Evolutionary conservation across 1,284 basidiomycete species (phyloP).

Genomic region (Mycosarcoma mackinlayi): DNA sequence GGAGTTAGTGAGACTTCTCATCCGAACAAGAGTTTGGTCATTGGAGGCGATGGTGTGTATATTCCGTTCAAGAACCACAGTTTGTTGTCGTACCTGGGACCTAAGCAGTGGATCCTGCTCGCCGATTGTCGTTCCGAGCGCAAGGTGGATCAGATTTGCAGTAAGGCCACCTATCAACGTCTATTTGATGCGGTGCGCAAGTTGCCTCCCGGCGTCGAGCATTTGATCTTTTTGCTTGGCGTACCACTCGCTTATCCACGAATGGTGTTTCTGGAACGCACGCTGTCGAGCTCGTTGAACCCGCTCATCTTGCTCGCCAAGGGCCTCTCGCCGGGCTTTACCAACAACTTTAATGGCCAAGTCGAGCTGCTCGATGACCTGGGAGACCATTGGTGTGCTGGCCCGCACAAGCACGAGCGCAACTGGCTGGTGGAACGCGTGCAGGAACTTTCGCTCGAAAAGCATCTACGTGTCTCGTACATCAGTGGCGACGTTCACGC

Average conservation of each 20-base stretch:
- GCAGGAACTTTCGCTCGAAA: slow-evolving; percentile 60
- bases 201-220: slow-evolving; percentile 60
- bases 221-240: slow-evolving; percentile 66
- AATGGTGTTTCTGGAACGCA: slow-evolving; percentile 66
- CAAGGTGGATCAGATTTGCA: slow-evolving; percentile 63
- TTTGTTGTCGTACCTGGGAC: slow-evolving; percentile 63
- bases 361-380: slow-evolving; percentile 68
- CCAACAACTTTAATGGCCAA: slow-evolving; percentile 67
- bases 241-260: slow-evolving; percentile 67
- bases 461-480: slow-evolving; percentile 59
- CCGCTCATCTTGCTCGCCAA: slow-evolving; percentile 65
- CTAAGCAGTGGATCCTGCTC: slow-evolving; percentile 64
- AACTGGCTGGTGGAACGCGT: slow-evolving; percentile 84
- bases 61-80: slow-evolving; percentile 63
- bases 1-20: slow-evolving; percentile 46
- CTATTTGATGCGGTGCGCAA: slow-evolving; percentile 53
- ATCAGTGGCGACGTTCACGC: slow-evolving; percentile 67
- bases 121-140: slow-evolving; percentile 66
- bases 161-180: slow-evolving; percentile 56
- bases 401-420: slow-evolving; percentile 79
- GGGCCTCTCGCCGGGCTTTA: slow-evolving; percentile 54
- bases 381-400: slow-evolving; percentile 80
- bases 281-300: slow-evolving; percentile 59
- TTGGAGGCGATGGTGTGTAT: slow-evolving; percentile 59
- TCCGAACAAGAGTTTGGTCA: slow-evolving; percentile 54